Evolutionary conservation across 495 filamentous ascomycete species (phyloP), one percentile per base, ranked within the genome.

Genomic region (Pseudotulostoma volvatum): DNA sequence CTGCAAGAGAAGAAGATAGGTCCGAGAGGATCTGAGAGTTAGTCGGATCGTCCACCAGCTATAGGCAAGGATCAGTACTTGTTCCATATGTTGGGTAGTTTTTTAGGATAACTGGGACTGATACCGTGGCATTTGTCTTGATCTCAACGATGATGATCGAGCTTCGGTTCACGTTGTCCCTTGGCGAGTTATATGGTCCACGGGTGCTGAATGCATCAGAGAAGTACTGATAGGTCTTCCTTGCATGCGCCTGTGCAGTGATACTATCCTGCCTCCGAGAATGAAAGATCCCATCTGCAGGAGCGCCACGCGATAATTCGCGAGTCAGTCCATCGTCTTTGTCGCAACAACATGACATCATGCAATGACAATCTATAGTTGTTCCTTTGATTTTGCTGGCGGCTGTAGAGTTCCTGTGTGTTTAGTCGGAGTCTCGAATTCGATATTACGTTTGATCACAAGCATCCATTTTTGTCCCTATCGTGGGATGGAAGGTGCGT

Each of bases 81-180:
- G n/a, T n/a, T n/a, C n/a, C n/a, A n/a, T n/a, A n/a, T n/a, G n/a
- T n/a, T n/a, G n/a, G n/a, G n/a, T n/a, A n/a, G n/a, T n/a, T n/a
- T n/a, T n/a, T n/a, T 14, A 36, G 18, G 23, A 28, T 28, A 28
- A 34, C 5, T 31, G 9, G 18, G 4, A 21, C 5, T 18, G 60
- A 47, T 64, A 87, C 84, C 52, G 77, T 81, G 25, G 75, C 72
- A 52, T 90, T 94, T n/a, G 83, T 84, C 49, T 74, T 77, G 20
- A 96, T 55, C 52, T 94, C 84, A 25, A 77, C 81, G 39, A 82
- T 67, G 38, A 94, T 70, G 37, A 80, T 64, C 13, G 82, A 76
- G 43, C 86, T 72, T 42, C 70, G 73, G 11, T 57, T 54, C 15
- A 84, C 58, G 19, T 71, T 66, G 33, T 80, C 71, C 40, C 63